Percentiles rank a stretch among this genome's conserved stretches.
These are phyloP conservation scores for Prunus mume DNA, from an alignment of 306 rosid genomes.

Conservation along the genomic window DNA sequence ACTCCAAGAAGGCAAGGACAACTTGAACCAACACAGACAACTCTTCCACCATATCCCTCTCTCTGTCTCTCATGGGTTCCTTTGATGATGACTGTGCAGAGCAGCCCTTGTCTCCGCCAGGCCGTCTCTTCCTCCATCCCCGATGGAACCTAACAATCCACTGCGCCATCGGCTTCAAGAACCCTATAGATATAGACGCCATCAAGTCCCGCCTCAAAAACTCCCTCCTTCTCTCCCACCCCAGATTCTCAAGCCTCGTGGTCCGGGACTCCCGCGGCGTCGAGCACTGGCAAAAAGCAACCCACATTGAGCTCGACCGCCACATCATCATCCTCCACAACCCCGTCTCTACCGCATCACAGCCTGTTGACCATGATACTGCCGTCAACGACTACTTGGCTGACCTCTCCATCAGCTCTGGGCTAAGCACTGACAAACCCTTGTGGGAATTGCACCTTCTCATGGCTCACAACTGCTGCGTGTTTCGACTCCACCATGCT, in stretches of 20 bases:
- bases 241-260: constrained; percentile 70
- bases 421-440: constrained; percentile 50
- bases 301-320: constrained; percentile 38
- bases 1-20: no score
- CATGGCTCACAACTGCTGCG: constrained; percentile 46
- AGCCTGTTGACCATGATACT: constrained; percentile 13
- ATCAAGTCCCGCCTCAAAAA: neutral
- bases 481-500: constrained; percentile 72
- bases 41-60: no score
- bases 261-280: constrained; percentile 50
- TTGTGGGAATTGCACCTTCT: constrained; percentile 84
- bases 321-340: constrained; percentile 40
- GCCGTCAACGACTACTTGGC: constrained; percentile 58
- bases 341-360: constrained; percentile 9
- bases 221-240: constrained; percentile 33
- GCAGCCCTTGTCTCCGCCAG: neutral
- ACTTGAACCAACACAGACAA: no score
- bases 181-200: neutral
- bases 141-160: neutral
- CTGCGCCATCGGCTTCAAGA: neutral
- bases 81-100: neutral
- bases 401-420: constrained; percentile 29
- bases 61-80: neutral
- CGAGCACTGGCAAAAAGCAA: constrained; percentile 70
- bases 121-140: neutral